A percentile compares a stretch with the other conserved stretches of the same genome.
phyloP scores from a whole-genome alignment of 306 rosid species.

The Cercis canadensis region DNA sequence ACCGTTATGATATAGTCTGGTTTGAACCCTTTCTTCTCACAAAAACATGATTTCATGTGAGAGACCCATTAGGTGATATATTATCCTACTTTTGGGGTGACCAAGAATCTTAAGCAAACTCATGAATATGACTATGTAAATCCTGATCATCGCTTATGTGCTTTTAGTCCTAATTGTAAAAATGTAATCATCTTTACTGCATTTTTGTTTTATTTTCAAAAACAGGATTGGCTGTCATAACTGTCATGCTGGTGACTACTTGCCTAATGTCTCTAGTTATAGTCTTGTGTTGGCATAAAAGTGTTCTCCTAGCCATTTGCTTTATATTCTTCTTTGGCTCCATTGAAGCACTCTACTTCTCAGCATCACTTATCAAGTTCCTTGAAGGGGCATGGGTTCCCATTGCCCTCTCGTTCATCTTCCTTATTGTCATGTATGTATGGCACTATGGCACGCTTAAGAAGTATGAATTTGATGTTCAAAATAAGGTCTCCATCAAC shows the following conservation, averaged over 20 bases:
- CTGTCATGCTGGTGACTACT: constrained; percentile 94
- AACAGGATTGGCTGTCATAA: constrained; percentile 95
- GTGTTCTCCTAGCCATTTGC: constrained; percentile 63
- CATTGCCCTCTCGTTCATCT: constrained; percentile 85
- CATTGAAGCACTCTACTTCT: constrained; percentile 95
- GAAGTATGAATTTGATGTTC: constrained; percentile 93
- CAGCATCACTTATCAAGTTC: constrained; percentile 96
- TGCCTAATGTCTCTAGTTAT: constrained; percentile 97
- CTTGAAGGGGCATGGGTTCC: constrained; percentile 99
- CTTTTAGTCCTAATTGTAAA: constrained; percentile 1
- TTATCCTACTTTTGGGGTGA: not conserved
- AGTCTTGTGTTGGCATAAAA: constrained; percentile 89
- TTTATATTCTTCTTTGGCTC: constrained; percentile 90
- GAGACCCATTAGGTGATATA: not conserved
- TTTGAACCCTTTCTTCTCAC: not conserved
- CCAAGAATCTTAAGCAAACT: not conserved
- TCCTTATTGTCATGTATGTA: constrained; percentile 79
- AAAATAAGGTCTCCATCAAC: constrained; percentile 92
- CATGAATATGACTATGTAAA: not conserved
- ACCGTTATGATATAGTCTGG: too few species aligned
- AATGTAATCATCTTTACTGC: not conserved
- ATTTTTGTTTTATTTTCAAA: constrained; percentile 27
- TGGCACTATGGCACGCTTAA: constrained; percentile 97
- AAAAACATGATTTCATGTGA: not conserved
- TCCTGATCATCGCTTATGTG: not conserved